phyloP scores from a whole-genome alignment of 2,329 filamentous ascomycete species.

The Colletotrichum sp. region DNA sequence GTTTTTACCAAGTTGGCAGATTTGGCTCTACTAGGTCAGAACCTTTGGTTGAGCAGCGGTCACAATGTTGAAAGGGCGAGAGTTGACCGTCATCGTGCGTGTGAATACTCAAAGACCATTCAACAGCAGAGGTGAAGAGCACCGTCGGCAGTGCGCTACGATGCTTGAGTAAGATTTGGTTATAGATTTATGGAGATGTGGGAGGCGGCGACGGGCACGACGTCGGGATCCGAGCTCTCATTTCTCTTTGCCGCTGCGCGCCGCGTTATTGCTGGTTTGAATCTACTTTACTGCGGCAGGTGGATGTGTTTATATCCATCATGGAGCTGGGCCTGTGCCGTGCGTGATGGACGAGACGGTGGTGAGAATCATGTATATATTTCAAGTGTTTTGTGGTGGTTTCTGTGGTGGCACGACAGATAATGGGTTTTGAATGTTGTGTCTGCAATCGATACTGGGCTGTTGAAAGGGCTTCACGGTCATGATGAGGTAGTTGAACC shows the following conservation, averaged over 20 bases:
- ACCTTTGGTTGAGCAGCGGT: background rate
- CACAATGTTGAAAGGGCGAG: background rate
- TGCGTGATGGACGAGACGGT: rapidly evolving
- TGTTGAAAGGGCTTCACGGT: too few relatives aligned
- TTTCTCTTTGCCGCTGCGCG: too few relatives aligned
- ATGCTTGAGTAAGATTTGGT: background rate
- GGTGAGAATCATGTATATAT: background rate
- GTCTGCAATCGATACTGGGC: background rate
- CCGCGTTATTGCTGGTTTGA: background rate
- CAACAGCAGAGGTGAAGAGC: background rate
- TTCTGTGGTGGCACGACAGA: rapidly evolving
- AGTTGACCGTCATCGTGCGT: background rate
- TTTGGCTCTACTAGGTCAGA: background rate
- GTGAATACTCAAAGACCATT: background rate
- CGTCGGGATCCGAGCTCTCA: too few relatives aligned
- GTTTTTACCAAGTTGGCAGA: background rate
- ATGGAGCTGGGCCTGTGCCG: too few relatives aligned
- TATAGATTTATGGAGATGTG: rapidly evolving
- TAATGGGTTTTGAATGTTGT: rapidly evolving
- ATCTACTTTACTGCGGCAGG: rapidly evolving
- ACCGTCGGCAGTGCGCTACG: background rate
- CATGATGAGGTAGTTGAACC: too few relatives aligned
- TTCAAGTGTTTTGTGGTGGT: background rate
- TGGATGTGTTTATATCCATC: background rate
- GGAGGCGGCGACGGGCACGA: too few relatives aligned